A percentile compares a stretch with the other conserved stretches of the same genome.
phyloP scores from a whole-genome alignment of 2,329 filamentous ascomycete species.

The Pseudocercospora macadamiae region DNA sequence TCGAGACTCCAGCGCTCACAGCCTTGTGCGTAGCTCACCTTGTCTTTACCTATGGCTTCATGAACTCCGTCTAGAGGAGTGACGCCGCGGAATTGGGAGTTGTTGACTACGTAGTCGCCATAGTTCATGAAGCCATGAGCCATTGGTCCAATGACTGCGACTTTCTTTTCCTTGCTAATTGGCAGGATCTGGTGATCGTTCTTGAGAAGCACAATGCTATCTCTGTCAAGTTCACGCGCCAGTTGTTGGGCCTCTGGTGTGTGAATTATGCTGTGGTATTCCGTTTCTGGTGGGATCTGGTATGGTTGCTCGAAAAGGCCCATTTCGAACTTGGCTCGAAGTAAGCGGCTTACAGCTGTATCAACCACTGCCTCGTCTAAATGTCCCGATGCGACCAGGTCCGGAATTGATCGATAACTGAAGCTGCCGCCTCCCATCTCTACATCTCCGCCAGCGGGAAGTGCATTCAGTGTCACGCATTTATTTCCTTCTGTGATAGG shows the following conservation, averaged over 20 bases:
- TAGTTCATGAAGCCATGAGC: conserved; percentile 73
- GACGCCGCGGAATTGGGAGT: conserved; percentile 65
- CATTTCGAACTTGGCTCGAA: conserved; percentile 69
- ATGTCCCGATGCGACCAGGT: conserved; percentile 64
- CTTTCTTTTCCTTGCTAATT: conserved; percentile 63
- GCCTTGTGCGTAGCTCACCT: conserved; percentile 68
- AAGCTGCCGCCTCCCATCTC: conserved; percentile 79
- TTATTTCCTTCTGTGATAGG: conserved; percentile 62
- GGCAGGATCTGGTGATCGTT: conserved; percentile 69
- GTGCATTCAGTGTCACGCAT: conserved; percentile 64
- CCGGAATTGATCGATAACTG: conserved; percentile 68
- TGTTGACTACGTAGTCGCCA: conserved; percentile 72
- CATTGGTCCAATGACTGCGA: conserved; percentile 77
- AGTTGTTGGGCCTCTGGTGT: conserved; percentile 62
- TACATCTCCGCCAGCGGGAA: conserved; percentile 71
- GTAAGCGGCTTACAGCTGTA: conserved; percentile 65
- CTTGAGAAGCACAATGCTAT: conserved; percentile 73
- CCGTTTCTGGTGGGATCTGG: conserved; percentile 57
- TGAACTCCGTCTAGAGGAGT: conserved; percentile 72
- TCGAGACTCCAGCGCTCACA: conserved; percentile 74
- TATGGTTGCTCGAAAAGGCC: conserved; percentile 74
- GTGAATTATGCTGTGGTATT: conserved; percentile 64
- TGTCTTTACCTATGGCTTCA: conserved; percentile 59
- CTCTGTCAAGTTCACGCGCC: conserved; percentile 66
- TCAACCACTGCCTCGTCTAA: conserved; percentile 64